phyloP scores from a whole-genome alignment of 352 stramenopile genomes.

The Phytopythium ostracodes region DNA sequence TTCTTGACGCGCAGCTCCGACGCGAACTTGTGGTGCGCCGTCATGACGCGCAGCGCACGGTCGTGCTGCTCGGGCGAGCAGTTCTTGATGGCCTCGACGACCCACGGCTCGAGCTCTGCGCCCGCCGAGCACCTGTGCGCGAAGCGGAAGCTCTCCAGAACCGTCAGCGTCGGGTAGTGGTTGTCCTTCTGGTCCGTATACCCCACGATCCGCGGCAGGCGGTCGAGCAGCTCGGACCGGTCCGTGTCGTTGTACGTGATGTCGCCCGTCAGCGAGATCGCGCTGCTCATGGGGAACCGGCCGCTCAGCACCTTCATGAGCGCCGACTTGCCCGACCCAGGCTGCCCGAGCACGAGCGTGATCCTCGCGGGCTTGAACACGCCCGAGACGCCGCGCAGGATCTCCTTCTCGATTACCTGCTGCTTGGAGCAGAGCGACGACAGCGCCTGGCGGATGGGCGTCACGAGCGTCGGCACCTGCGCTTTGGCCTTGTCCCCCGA shows the following conservation, averaged over 20 bases:
- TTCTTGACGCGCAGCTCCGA: slow-evolving; percentile 30
- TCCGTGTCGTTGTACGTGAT: slow-evolving; percentile 42
- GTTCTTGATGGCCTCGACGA: slow-evolving; percentile 31
- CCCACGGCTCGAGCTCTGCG: slow-evolving; percentile 37
- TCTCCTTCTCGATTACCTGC: slow-evolving; percentile 32
- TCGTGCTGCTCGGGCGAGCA: slow-evolving; percentile 33
- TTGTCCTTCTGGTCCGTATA: slow-evolving; percentile 72
- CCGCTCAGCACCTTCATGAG: slow-evolving; percentile 39
- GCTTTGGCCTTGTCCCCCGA: slow-evolving; percentile 9
- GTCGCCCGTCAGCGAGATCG: slow-evolving; percentile 29
- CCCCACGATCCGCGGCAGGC: slow-evolving; percentile 28
- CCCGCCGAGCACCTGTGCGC: slow-evolving; percentile 70
- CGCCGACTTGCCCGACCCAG: slow-evolving; percentile 39
- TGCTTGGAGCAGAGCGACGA: slow-evolving; percentile 18
- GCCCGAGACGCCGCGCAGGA: slow-evolving; percentile 26
- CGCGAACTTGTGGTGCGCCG: slow-evolving; percentile 30
- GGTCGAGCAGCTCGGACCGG: slow-evolving; percentile 16
- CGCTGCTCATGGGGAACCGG: slow-evolving; percentile 37
- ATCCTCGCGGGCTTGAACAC: slow-evolving; percentile 32
- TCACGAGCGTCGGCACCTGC: slow-evolving; percentile 15
- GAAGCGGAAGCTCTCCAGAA: slow-evolving; percentile 93
- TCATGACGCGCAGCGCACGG: slow-evolving; percentile 24
- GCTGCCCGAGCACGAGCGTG: slow-evolving; percentile 37
- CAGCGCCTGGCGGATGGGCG: slow-evolving; percentile 12
- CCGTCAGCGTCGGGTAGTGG: slow-evolving; percentile 86